Base-by-base conservation (phyloP, 176 grass and related monocot species). In the Ananas comosus region DNA sequence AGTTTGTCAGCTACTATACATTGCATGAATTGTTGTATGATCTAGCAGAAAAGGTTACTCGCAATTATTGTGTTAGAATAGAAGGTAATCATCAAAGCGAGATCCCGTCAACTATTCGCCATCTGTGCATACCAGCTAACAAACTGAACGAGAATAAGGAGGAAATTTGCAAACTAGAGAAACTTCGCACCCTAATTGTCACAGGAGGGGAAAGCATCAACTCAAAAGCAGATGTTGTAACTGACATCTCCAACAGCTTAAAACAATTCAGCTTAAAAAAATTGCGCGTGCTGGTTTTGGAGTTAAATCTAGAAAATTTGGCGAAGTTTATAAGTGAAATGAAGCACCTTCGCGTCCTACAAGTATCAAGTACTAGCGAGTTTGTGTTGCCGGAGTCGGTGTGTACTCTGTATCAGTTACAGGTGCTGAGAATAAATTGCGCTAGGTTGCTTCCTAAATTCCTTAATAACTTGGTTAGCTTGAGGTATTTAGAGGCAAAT, bases 11-110 rank as follows among this genome's bases (percentile, higher is more conserved):
- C n/a, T 21, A 18, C 3, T 74, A 81, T 16, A 64, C n/a, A 9
- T 70, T 81, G 71, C 79, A 76, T 75, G 72, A 81, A 61, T 61
- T 81, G n/a, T 49, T 81, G 48, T 66, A 81, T 70, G 79, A 75
- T 51, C 47, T 81, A 42, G 72, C 72, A 70, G 66, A 81, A 70
- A 49, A 24, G 3, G 53, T 81, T 14, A 58, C 72, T 61, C 50
- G 12, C 51, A 58, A 23, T 64, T 53, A 76, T 3, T 75, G 64
- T 29, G 27, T 79, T 10, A 79, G 68, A 68, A 72, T 79, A 65
- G 67, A 79, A 70, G 56, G 50, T 72, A 47, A 70, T 17, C 61
- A 51, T 9, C 29, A n/a, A 12, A 42, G 25, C 18, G 1, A 65
- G 4, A 79, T 79, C 52, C 76, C 76, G 51, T n/a, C 13, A 9